A percentile compares a stretch with the other conserved stretches of the same genome.
phyloP scores from a whole-genome alignment of 1,284 basidiomycete species.

The Somion occarium region DNA sequence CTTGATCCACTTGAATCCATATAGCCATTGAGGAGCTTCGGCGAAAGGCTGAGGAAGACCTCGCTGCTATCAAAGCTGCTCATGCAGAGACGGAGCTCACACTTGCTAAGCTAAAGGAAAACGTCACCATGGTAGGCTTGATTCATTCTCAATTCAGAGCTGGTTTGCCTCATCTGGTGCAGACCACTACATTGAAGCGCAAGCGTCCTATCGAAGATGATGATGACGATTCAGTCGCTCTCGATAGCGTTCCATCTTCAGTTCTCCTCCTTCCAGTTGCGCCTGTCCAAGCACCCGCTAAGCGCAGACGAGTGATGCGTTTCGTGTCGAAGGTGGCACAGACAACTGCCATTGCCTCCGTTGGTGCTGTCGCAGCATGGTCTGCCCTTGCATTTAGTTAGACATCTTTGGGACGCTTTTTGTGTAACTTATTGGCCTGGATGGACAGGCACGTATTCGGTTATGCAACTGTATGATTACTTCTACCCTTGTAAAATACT shows the following conservation, averaged over 20 bases:
- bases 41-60: conserved; percentile 27
- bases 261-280: background rate
- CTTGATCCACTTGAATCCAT: background rate
- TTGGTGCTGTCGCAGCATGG: conserved; percentile 67
- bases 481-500: too few relatives aligned
- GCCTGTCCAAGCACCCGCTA: conserved; percentile 14
- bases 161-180: conserved; percentile 15
- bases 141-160: conserved; percentile 5
- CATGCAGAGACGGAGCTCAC: conserved; percentile 26
- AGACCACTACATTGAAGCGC: conserved; percentile 28
- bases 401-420: background rate
- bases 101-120: conserved; percentile 19
- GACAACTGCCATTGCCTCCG: conserved; percentile 51
- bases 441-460: too few relatives aligned
- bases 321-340: conserved; percentile 41
- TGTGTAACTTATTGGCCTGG: background rate
- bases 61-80: conserved; percentile 26
- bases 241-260: conserved; percentile 1
- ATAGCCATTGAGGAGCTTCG: conserved; percentile 22
- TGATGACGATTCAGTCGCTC: conserved; percentile 12
- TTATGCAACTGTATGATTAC: too few relatives aligned
- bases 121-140: conserved; percentile 11
- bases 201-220: conserved; percentile 24
- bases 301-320: conserved; percentile 42
- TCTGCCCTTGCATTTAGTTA: conserved; percentile 54